A percentile compares a stretch with the other conserved stretches of the same genome.
Evolutionary conservation across 208 protist genomes (phyloP).

Genomic region (Blechomonas ayalai): DNA sequence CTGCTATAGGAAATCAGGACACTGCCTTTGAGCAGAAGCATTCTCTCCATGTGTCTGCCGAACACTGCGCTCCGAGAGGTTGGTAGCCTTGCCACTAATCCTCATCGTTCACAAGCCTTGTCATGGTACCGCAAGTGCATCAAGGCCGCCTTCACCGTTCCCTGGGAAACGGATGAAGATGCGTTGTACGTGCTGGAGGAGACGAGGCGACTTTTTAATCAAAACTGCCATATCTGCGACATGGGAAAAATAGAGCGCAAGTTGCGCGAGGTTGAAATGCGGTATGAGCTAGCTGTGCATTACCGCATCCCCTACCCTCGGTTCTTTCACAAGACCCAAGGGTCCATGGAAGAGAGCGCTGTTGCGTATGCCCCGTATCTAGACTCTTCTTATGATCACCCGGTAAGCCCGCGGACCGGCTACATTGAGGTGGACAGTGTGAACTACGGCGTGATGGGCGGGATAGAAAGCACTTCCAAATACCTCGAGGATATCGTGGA

Average conservation of each 20-base stretch:
- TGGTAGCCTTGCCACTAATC: constrained; percentile 23
- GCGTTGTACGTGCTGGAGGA: constrained; percentile 84
- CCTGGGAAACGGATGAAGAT: constrained; percentile 77
- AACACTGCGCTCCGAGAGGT: constrained; percentile 14
- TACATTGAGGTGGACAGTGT: constrained; percentile 57
- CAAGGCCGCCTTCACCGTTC: constrained; percentile 68
- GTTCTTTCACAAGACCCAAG: constrained; percentile 71
- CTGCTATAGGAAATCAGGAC: no score
- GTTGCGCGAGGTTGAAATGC: constrained; percentile 85
- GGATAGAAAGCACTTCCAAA: constrained; percentile 16
- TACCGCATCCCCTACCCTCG: constrained; percentile 85
- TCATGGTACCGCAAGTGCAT: constrained; percentile 82
- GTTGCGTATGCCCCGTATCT: constrained; percentile 79
- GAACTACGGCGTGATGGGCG: constrained; percentile 67
- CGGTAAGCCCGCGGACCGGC: constrained; percentile 58
- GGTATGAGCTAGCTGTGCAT: constrained; percentile 79
- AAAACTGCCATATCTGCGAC: constrained; percentile 55
- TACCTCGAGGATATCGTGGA: constrained; percentile 49
- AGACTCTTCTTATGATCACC: constrained; percentile 79
- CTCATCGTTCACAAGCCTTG: constrained; percentile 55
- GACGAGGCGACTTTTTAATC: constrained; percentile 62
- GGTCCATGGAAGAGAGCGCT: constrained; percentile 67
- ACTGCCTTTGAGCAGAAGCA: no score
- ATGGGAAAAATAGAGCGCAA: constrained; percentile 59
- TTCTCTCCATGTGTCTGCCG: no score